Base-by-base conservation (phyloP, 163 green algal species). In the Scenedesmus sp. region DNA sequence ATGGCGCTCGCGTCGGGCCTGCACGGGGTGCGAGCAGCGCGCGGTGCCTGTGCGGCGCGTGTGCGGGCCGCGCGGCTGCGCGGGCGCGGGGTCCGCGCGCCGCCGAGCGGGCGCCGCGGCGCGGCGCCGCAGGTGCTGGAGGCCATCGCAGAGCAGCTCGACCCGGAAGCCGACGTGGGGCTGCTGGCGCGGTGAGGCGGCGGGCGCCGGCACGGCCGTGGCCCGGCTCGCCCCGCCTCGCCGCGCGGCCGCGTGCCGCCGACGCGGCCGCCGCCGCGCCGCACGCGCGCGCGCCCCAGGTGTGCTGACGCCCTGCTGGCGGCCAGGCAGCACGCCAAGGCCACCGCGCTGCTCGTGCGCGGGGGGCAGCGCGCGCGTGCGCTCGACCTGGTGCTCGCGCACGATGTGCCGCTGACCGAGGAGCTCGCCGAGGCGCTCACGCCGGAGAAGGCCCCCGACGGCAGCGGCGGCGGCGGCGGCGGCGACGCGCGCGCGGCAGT, bases 351-450 rank as follows among this genome's bases (percentile, higher is more conserved):
- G 78, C 78, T 94, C 20, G 85, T 92, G 22, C 74, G 73, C 45
- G 87, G 82, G 5, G 36, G 75, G 17, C 78, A 93, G 76, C 74
- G 76, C 57, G 62, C 75, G 9, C 70, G 73, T 1, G 91, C 90
- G 20, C 79, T 96, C 60, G 87, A 95, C 48, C 63, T 96, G 57
- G 11, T 81, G 36, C 62, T 88, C 26, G 53, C 86, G 70, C 84
- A 94, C 36, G 85, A 92, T 48, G 84, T 93, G 54, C 17, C 80
- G 14, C 84, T 93, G 34, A 88, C 76, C 17, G 88, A 92, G 83
- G 86, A 92, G 67, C 91, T 96, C 83, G 92, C 91, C 14, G 92
- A 96, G 74, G 77, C 83, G 47, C 90, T 96, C 84, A 93, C 90
- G 3, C 90, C 92, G 2, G 77, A 76, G 56, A 90, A 91, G 80